Evolutionary conservation across 2,329 filamentous ascomycete species (phyloP).

Genomic region (Byssochlamys sp.): DNA sequence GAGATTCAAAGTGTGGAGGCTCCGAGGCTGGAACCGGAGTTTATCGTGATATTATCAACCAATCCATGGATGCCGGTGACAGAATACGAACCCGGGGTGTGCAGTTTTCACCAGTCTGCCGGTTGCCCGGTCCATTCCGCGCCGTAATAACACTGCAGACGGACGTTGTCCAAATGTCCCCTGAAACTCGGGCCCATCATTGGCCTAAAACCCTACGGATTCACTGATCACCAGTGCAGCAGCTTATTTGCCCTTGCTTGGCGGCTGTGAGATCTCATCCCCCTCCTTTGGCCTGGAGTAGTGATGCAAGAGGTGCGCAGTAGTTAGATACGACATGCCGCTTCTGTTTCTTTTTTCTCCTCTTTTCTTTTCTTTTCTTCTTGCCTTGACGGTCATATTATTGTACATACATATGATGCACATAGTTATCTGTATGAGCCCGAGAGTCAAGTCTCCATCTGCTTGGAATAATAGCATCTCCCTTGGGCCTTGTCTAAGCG

Average conservation of each 20-base stretch:
- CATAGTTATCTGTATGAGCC: too few species aligned
- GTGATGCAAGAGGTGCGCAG: neutral
- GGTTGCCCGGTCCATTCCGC: constrained; percentile 1
- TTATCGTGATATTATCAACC: constrained; percentile 12
- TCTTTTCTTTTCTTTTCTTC: too few species aligned
- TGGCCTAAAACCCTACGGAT: neutral
- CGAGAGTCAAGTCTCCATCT: too few species aligned
- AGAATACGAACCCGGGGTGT: neutral
- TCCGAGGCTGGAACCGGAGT: constrained; percentile 13
- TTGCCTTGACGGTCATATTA: neutral
- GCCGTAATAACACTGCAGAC: neutral
- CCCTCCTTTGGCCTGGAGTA: neutral
- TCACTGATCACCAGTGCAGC: neutral
- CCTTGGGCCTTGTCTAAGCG: too few species aligned
- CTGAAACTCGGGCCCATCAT: neutral
- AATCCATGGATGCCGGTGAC: constrained; percentile 2
- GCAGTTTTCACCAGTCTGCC: neutral
- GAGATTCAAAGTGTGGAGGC: constrained; percentile 5
- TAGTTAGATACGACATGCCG: neutral
- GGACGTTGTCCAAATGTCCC: neutral
- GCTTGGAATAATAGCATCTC: too few species aligned
- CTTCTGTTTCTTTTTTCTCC: neutral
- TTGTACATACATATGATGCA: too few species aligned
- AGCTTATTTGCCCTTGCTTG: neutral
- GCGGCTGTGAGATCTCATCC: neutral